These are phyloP conservation scores for Xerocomus spinulosus DNA, from an alignment of 768 basidiomycete genomes.

Conservation along the genomic window DNA sequence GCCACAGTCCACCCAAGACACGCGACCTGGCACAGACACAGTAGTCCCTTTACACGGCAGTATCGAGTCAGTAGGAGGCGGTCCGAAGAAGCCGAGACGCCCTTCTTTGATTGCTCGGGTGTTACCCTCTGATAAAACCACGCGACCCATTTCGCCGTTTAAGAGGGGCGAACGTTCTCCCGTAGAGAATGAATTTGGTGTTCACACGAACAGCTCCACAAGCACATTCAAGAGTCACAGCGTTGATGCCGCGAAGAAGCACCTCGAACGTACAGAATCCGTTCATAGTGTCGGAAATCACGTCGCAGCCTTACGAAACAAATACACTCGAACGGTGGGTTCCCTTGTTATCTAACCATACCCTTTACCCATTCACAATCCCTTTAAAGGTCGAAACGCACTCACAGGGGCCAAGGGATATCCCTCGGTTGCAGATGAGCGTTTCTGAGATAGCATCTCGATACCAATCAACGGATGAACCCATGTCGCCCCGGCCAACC, in stretches of 20 bases:
- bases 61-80: not conserved
- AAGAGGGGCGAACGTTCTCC: constrained; percentile 15
- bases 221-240: constrained; percentile 25
- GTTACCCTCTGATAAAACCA: constrained; percentile 13
- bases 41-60: too few relatives aligned
- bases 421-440: constrained; percentile 59
- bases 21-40: too few relatives aligned
- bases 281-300: constrained; percentile 51
- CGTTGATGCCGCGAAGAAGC: constrained; percentile 30
- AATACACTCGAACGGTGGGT: constrained; percentile 56
- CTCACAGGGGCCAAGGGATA: constrained; percentile 55
- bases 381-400: constrained; percentile 43
- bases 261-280: constrained; percentile 50
- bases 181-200: constrained; percentile 34
- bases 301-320: constrained; percentile 66
- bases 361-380: constrained; percentile 2
- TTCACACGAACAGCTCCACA: constrained; percentile 16
- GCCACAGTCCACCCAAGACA: constrained; percentile 4
- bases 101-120: constrained; percentile 20
- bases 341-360: not conserved
- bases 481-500: constrained; percentile 38
- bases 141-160: constrained; percentile 16
- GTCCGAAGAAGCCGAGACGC: constrained; percentile 15
- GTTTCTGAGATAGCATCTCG: constrained; percentile 61
- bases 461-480: constrained; percentile 47